phyloP scores from a whole-genome alignment of 345 rosid genomes.

The Camelina laxa region DNA sequence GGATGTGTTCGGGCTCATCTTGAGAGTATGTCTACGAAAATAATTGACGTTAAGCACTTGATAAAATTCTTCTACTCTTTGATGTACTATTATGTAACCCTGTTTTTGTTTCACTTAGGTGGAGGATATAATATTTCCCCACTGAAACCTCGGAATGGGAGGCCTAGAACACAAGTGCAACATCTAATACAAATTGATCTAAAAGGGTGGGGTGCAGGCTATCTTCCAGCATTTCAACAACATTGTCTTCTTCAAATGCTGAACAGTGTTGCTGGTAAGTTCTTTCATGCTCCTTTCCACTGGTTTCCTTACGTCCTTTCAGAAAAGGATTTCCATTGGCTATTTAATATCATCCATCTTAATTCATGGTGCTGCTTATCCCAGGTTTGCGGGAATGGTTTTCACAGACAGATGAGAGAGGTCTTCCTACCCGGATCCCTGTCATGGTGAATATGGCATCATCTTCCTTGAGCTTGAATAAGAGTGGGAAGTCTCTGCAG shows the following conservation, averaged over 20 bases:
- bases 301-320: constrained; percentile 25
- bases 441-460: constrained; percentile 96
- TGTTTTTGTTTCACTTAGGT: constrained; percentile 58
- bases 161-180: constrained; percentile 93
- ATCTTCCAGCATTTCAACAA: constrained; percentile 88
- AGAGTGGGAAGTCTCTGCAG: constrained; percentile 54
- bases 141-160: constrained; percentile 81
- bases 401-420: constrained; percentile 96
- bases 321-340: background rate
- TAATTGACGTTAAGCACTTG: constrained; percentile 8
- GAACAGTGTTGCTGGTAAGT: constrained; percentile 95
- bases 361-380: constrained; percentile 22
- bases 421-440: constrained; percentile 87
- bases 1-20: constrained; percentile 98
- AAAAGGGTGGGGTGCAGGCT: constrained; percentile 99
- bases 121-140: constrained; percentile 96
- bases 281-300: constrained; percentile 9
- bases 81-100: constrained; percentile 20
- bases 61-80: background rate
- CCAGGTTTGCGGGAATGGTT: constrained; percentile 98
- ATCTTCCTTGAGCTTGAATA: constrained; percentile 67
- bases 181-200: constrained; percentile 97
- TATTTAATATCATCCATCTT: constrained; percentile 12
- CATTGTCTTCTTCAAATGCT: constrained; percentile 99
- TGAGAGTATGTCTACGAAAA: constrained; percentile 69